Base-by-base conservation (phyloP, 805 yeast species). In the Starmerella sp. region DNA sequence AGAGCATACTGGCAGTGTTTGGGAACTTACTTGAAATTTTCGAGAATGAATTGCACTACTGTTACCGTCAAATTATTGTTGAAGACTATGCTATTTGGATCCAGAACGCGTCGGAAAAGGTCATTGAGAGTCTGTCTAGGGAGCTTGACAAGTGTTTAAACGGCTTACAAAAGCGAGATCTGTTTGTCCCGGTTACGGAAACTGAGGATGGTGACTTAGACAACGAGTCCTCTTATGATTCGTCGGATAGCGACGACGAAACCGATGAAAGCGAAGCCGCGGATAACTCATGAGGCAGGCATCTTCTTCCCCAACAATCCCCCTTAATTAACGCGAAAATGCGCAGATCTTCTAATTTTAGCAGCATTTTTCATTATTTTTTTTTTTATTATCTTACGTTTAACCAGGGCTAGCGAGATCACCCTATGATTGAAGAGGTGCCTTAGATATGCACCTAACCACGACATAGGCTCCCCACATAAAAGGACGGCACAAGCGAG, bases 1-100 rank as follows among this genome's bases (percentile, higher is more conserved):
- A 85, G 49, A 74, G 77, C 13, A 75, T 90, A 0, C 70, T 89
- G 37, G 77, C 78, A 60, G 71, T 77, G 1, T 65, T 91, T 29
- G 69, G 89, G 34, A 79, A 77, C 7, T 68, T 81, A 14, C 77
- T 85, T 60, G 91, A 85, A 65, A 69, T 85, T 10, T 90, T 90
- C 68, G 75, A 96, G 56, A 54, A 44, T 15, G 66, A 63, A 4
- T 35, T 57, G 37, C 62, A 61, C 52, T 30, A 30, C 14, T 57
- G 58, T 39, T 63, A 62, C 50, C 59, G 65, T 4, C 59, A 59
- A 38, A 57, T 63, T 13, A 51, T 59, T 38, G 41, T 63, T 13
- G 65, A 62, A 52, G 66, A 63, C 47, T 61, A 63, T 35, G 30
- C 62, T 1, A 56, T 62, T n/a, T 63, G 65, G 63, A 37, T 62